phyloP scores from a whole-genome alignment of 2,329 filamentous ascomycete species.

The Ilyonectria robusta region DNA sequence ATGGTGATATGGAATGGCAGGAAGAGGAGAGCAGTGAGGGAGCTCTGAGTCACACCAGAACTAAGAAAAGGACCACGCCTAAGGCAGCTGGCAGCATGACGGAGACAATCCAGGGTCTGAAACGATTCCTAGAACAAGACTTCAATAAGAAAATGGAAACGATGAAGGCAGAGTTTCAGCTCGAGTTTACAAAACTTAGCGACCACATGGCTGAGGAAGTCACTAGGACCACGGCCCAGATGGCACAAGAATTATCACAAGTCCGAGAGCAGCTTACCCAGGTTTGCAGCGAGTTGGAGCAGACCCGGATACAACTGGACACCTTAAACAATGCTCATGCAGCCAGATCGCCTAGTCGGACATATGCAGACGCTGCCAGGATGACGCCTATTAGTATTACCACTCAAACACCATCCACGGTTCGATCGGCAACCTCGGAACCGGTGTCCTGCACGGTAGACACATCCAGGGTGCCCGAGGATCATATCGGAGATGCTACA shows the following conservation, averaged over 20 bases:
- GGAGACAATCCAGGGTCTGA: background rate
- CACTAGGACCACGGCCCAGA: too few species aligned
- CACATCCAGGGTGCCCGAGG: slow-evolving; percentile 17
- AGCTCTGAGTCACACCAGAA: too few species aligned
- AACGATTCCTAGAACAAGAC: slow-evolving; percentile 15
- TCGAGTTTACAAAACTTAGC: slow-evolving; percentile 22
- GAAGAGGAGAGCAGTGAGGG: too few species aligned
- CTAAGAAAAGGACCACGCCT: too few species aligned
- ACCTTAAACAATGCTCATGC: slow-evolving; percentile 10
- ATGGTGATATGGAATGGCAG: too few species aligned
- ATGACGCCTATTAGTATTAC: background rate
- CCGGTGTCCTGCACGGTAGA: slow-evolving; percentile 16
- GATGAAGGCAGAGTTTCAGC: slow-evolving; percentile 17
- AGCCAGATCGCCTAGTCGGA: slow-evolving; percentile 1
- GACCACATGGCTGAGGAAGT: background rate
- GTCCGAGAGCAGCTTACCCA: too few species aligned
- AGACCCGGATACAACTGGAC: slow-evolving; percentile 15
- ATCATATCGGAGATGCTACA: slow-evolving; percentile 4
- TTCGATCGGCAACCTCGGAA: slow-evolving; percentile 13
- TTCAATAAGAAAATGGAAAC: slow-evolving; percentile 20
- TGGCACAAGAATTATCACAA: too few species aligned
- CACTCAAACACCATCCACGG: background rate
- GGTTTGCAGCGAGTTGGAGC: slow-evolving; percentile 12
- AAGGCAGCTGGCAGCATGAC: background rate
- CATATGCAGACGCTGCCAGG: slow-evolving; percentile 15